Evolutionary conservation across 106 monocot genomes (phyloP).

Genomic region (Posidonia australis): DNA sequence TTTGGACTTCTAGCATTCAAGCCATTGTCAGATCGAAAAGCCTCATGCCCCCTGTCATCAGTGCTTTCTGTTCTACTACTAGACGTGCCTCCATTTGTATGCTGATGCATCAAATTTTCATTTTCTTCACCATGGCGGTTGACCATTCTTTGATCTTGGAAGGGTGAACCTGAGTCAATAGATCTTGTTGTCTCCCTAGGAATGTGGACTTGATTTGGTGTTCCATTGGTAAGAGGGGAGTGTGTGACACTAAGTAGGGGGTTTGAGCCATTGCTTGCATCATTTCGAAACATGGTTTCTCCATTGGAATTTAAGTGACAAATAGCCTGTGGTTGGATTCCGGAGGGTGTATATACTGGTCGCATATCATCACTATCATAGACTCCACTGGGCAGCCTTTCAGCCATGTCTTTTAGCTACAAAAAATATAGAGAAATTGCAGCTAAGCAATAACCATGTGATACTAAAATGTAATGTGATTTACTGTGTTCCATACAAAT

Average conservation of each 20-base stretch:
- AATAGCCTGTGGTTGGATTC: constrained; percentile 6
- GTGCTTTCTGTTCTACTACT: constrained; percentile 14
- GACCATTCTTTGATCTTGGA: constrained; percentile 4
- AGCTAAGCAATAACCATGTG: too few species aligned
- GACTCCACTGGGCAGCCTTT: constrained; percentile 20
- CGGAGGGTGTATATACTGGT: constrained; percentile 16
- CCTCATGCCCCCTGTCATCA: constrained; percentile 20
- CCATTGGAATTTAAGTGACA: not conserved
- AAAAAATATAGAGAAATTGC: not conserved
- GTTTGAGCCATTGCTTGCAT: constrained; percentile 17
- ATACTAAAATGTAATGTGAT: too few species aligned
- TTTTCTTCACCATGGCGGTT: constrained; percentile 9
- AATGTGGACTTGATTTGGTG: constrained; percentile 7
- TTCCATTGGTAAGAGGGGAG: constrained; percentile 21
- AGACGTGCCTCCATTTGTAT: constrained; percentile 16
- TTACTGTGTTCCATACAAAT: too few species aligned
- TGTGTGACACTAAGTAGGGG: not conserved
- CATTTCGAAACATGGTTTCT: constrained; percentile 8
- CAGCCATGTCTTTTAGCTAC: constrained; percentile 48
- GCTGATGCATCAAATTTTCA: not conserved
- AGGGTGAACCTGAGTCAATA: constrained; percentile 3
- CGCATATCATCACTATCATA: constrained; percentile 14
- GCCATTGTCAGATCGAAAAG: constrained; percentile 22
- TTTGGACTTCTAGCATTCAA: constrained; percentile 26
- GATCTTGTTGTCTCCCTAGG: constrained; percentile 5